Evolutionary conservation across 345 rosid species (phyloP), one percentile per base, ranked within the genome.

Genomic region (Cardiospermum halicacabum): DNA sequence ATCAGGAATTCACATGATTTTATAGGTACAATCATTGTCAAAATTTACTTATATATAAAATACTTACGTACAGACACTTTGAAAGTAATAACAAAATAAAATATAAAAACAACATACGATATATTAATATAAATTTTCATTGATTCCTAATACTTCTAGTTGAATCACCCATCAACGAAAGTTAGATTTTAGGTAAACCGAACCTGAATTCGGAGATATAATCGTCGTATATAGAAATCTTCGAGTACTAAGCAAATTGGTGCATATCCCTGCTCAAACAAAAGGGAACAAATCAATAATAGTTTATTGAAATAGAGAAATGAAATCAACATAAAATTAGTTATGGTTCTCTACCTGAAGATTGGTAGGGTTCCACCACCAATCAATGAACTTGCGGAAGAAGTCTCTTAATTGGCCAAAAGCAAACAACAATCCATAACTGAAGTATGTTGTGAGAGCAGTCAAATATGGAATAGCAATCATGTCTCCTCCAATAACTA

Each of bases 121-220:
- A n/a, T 47, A 47, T 47, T 1, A 18, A 47, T 16, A n/a, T 27
- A 42, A 3, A 25, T 40, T 40, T 42, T 40, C 51, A 42, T 13
- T 22, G 27, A 27, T n/a, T n/a, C n/a, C 9, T 40, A 12, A 13
- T 15, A 60, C 9, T 7, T 42, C 24, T 26, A 26, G n/a, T 26
- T 7, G 11, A 32, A 25, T 26, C n/a, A n/a, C n/a, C n/a, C n/a
- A n/a, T n/a, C n/a, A n/a, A n/a, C n/a, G n/a, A n/a, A n/a, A n/a
- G n/a, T n/a, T n/a, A n/a, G n/a, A n/a, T n/a, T n/a, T n/a, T n/a
- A n/a, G n/a, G n/a, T n/a, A n/a, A n/a, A n/a, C n/a, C n/a, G n/a
- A n/a, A 87, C 97, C 97, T 91, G 96, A 77, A 94, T 94, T 30
- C 96, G 91, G 61, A 74, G 89, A 76, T 83, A 94, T 54, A 89